Evolutionary conservation across 2,329 filamentous ascomycete species (phyloP), one percentile per base, ranked within the genome.

Genomic region (Hymenoscyphus fraxineus): DNA sequence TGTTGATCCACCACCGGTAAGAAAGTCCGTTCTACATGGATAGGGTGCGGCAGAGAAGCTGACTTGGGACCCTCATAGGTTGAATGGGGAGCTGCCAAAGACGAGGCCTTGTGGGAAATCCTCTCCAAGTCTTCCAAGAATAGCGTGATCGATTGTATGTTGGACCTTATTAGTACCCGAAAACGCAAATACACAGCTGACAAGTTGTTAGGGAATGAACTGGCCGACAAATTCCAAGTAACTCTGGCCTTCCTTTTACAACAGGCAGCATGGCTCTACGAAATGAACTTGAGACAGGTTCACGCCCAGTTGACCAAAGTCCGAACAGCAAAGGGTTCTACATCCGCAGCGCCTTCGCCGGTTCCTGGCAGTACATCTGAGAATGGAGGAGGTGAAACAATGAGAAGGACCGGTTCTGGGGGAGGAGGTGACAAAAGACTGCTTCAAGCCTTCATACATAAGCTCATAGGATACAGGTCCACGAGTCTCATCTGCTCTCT

Each of bases 221-320:
- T 93, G 74, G 92, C 91, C 58, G 81, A 85, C 61, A 83, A 86
- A 57, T 97, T 97, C 77, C 85, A 93, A 67, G 94, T 97, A 22
- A 89, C 91, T 32, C 86, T 96, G 64, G 85, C 92, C 51, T 98
- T 98, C 73, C 83, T 99, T 39, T 85, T 97, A 16, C 92, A 97
- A 75, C 93, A 99, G 78, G 93, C 93, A 68, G 93, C 92, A 76
- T 97, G 93, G 85, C 85, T 98, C 6, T 97, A 95, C 74, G 93
- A 98, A 75, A 85, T 91, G 60, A 92, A 98, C 78, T 85, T 96
- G 35, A 91, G 91, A 0, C 92, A 97, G 75, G 91, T 98, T 58
- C 87, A 92, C 69, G 93, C 91, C 22, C 93, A 97, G 78, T 92
- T 98, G 81, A 87, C 91, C 67, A 95, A 89, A 74, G 86, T 88